Evolutionary conservation across 1,284 basidiomycete genomes (phyloP).

Genomic region (Erythrobasidium hasegawianum): DNA sequence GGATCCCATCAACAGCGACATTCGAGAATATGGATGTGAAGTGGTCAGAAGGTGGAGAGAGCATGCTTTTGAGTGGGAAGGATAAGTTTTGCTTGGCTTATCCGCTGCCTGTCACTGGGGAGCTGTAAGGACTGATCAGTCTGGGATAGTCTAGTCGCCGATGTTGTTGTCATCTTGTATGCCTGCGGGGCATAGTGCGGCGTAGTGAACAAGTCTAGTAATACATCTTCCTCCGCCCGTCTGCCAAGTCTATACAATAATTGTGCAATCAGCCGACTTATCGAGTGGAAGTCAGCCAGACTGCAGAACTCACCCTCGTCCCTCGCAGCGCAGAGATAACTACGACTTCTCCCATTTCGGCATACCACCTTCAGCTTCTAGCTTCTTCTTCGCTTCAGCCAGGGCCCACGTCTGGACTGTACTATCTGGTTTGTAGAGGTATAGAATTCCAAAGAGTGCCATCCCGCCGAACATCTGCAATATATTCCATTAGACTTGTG

Average conservation of each 20-base stretch:
- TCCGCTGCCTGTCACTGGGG: conserved; percentile 13
- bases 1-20: conserved; percentile 13
- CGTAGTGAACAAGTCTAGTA: too few species aligned
- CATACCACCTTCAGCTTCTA: conserved; percentile 22
- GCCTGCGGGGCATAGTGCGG: neutral
- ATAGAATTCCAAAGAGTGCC: conserved; percentile 66
- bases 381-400: conserved; percentile 60
- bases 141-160: too few species aligned
- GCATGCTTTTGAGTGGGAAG: conserved; percentile 12
- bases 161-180: neutral
- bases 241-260: too few species aligned
- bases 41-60: conserved; percentile 16
- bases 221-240: too few species aligned
- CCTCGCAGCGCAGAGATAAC: too few species aligned
- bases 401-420: conserved; percentile 84
- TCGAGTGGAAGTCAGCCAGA: too few species aligned
- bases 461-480: conserved; percentile 88
- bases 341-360: conserved; percentile 36
- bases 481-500: too few species aligned
- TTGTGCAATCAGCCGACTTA: too few species aligned
- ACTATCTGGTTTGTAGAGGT: conserved; percentile 94
- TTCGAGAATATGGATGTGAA: conserved; percentile 11
- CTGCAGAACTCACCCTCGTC: too few species aligned
- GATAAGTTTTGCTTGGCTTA: conserved; percentile 28
- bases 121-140: too few species aligned